phyloP scores from a whole-genome alignment of 2,329 filamentous ascomycete genomes.

The Neofusicoccum laricinum region DNA sequence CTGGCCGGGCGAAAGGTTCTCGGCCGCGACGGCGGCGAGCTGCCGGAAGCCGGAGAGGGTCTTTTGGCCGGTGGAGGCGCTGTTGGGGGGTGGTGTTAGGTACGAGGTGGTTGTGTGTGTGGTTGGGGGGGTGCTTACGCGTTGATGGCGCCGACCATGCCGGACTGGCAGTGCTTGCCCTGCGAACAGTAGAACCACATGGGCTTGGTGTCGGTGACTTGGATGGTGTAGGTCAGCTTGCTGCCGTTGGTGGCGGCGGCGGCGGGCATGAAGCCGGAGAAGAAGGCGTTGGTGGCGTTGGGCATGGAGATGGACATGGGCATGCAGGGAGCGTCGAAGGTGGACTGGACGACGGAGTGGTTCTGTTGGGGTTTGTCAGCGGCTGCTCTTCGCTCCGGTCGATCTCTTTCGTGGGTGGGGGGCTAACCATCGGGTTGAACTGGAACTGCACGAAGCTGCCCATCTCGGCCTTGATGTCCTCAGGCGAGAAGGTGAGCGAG shows the following conservation, averaged over 20 bases:
- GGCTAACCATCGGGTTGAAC: slow-evolving; percentile 40
- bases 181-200: slow-evolving; percentile 80
- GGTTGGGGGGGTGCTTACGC: slow-evolving; percentile 51
- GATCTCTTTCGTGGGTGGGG: too few species aligned
- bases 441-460: slow-evolving; percentile 58
- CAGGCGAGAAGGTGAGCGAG: slow-evolving; percentile 62
- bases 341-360: slow-evolving; percentile 77
- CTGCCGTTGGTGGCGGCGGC: slow-evolving; percentile 16
- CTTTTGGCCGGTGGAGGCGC: slow-evolving; percentile 29
- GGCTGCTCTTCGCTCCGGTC: slow-evolving; percentile 22
- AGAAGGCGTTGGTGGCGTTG: slow-evolving; percentile 55
- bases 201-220: slow-evolving; percentile 65
- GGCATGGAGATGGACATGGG: slow-evolving; percentile 51
- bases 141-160: slow-evolving; percentile 77
- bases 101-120: background rate
- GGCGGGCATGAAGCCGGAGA: slow-evolving; percentile 62
- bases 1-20: slow-evolving; percentile 39
- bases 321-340: slow-evolving; percentile 67
- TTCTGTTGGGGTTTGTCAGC: slow-evolving; percentile 43
- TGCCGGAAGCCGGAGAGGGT: slow-evolving; percentile 33
- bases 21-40: slow-evolving; percentile 38
- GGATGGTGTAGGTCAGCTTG: slow-evolving; percentile 68
- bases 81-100: slow-evolving; percentile 26
- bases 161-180: slow-evolving; percentile 68
- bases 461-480: slow-evolving; percentile 60